phyloP scores from a whole-genome alignment of 1,284 basidiomycete genomes.

The Ganoderma sp. region DNA sequence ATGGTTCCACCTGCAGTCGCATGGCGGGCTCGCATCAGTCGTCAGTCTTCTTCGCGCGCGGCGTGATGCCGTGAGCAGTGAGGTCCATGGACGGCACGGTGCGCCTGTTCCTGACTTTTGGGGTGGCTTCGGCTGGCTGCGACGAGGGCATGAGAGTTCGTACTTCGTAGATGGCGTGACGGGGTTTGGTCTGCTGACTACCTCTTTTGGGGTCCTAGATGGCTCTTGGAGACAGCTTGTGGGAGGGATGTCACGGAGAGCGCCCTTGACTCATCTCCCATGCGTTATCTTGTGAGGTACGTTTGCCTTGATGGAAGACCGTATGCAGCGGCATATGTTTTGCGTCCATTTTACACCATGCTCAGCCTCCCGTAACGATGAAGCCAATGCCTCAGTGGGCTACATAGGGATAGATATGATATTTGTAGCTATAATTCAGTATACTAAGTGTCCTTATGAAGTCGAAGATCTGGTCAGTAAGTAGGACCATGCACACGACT shows the following conservation, averaged over 20 bases:
- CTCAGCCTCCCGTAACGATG: too few relatives aligned
- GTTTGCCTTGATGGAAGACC: not conserved
- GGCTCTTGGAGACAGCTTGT: not conserved
- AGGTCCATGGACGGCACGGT: not conserved
- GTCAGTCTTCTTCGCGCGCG: not conserved
- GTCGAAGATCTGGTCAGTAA: too few relatives aligned
- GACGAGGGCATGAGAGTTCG: not conserved
- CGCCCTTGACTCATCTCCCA: not conserved
- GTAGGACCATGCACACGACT: too few relatives aligned
- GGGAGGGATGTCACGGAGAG: not conserved
- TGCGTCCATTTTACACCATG: not conserved
- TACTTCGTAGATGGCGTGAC: not conserved
- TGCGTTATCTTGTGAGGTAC: not conserved
- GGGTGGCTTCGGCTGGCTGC: not conserved
- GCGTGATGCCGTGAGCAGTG: not conserved
- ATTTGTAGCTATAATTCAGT: too few relatives aligned
- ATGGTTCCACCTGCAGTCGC: not conserved
- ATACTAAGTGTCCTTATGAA: too few relatives aligned
- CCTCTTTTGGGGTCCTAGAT: constrained; percentile 4
- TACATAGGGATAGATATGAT: too few relatives aligned
- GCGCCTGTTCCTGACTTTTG: not conserved
- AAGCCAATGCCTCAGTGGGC: too few relatives aligned
- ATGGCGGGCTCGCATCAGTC: not conserved
- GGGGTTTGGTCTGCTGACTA: constrained; percentile 5
- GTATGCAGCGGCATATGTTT: not conserved